Percentiles rank a stretch among this genome's conserved stretches.
phyloP scores from a whole-genome alignment of 2,329 filamentous ascomycete species.

The Aplosporella prunicola region DNA sequence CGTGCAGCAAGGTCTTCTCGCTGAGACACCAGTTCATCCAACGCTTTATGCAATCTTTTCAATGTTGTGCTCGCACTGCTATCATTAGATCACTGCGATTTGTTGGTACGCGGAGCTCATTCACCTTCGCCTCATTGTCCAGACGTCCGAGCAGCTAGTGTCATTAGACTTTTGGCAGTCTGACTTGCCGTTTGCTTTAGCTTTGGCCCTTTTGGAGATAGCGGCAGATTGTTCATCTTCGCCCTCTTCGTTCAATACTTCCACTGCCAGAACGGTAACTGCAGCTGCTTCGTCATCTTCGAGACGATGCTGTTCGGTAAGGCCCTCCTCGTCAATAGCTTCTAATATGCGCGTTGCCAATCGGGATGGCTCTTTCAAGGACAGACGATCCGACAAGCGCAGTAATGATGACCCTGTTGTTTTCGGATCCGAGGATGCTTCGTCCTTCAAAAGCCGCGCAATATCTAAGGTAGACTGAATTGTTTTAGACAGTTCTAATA shows the following conservation, averaged over 20 bases:
- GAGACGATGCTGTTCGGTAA: constrained; percentile 69
- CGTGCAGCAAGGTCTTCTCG: constrained; percentile 51
- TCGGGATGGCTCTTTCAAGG: constrained; percentile 55
- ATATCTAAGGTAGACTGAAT: constrained; percentile 66
- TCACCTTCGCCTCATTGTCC: constrained; percentile 50
- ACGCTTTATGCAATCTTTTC: constrained; percentile 54
- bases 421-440: constrained; percentile 19
- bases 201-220: constrained; percentile 28
- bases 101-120: too few relatives aligned
- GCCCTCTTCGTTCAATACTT: constrained; percentile 60
- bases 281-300: constrained; percentile 63
- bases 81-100: not conserved
- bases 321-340: constrained; percentile 85
- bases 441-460: constrained; percentile 34
- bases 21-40: constrained; percentile 51
- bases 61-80: constrained; percentile 56
- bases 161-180: constrained; percentile 3
- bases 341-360: constrained; percentile 63
- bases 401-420: constrained; percentile 18
- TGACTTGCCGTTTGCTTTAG: constrained; percentile 16
- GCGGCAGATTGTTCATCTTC: constrained; percentile 43
- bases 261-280: constrained; percentile 63
- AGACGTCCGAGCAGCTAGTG: constrained; percentile 40
- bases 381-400: constrained; percentile 48
- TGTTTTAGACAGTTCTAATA: constrained; percentile 73